Evolutionary conservation across 148 eudicot species (phyloP).

Genomic region (Rhododendron kiyosumense): DNA sequence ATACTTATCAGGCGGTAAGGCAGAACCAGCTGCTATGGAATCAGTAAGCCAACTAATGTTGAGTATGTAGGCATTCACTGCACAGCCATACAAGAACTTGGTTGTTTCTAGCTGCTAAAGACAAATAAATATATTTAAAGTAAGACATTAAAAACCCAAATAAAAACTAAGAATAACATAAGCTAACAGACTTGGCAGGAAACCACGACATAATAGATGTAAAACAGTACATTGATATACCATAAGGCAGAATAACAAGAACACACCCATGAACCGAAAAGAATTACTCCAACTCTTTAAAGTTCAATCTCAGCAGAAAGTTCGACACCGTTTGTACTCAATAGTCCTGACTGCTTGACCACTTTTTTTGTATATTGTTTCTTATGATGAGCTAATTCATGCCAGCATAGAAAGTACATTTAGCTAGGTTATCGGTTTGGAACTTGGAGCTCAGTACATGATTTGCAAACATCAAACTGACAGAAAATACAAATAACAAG

Average conservation of each 20-base stretch:
- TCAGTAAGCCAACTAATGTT: slow-evolving; percentile 68
- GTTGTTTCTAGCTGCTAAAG: slow-evolving; percentile 66
- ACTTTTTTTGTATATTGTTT: not conserved
- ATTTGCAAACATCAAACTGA: not conserved
- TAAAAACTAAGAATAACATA: slow-evolving; percentile 5
- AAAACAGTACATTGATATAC: not conserved
- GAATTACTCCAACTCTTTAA: not conserved
- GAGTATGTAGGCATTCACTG: slow-evolving; percentile 68
- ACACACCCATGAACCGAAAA: not conserved
- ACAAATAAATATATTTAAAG: slow-evolving; percentile 5
- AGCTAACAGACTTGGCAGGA: not conserved
- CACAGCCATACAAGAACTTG: slow-evolving; percentile 86
- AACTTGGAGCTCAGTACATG: not conserved
- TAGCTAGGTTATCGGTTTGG: not conserved
- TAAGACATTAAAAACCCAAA: not conserved
- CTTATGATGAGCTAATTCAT: not conserved
- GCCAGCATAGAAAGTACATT: not conserved
- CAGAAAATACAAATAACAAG: not conserved
- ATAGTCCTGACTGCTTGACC: not conserved
- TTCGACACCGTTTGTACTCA: not conserved
- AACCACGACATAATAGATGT: not conserved
- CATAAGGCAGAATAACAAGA: not conserved
- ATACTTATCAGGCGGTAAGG: slow-evolving; percentile 62
- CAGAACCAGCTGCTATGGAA: slow-evolving; percentile 61
- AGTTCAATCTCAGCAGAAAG: not conserved